Evolutionary conservation across 192 early-diverging fungal species (phyloP).

Genomic region (Funneliformis geosporum): DNA sequence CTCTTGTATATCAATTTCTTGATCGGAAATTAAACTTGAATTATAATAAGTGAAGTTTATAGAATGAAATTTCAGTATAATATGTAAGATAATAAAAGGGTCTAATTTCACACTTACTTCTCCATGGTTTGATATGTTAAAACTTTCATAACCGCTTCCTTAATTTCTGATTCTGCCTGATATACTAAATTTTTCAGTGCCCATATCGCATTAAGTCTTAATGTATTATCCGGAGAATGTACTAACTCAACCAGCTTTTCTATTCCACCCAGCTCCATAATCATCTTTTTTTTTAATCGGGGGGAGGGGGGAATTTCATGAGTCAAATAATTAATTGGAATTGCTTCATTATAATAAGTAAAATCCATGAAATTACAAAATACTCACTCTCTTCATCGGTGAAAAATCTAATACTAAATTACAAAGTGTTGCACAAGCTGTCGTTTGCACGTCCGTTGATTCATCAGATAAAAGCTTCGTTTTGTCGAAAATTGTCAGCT

Average conservation of each 20-base stretch:
- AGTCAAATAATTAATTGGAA: background rate
- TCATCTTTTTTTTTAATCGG: slow-evolving; percentile 52
- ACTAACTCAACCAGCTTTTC: slow-evolving; percentile 67
- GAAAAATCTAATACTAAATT: slow-evolving; percentile 86
- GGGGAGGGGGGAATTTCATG: background rate
- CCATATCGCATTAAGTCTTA: slow-evolving; percentile 79
- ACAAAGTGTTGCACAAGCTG: slow-evolving; percentile 77
- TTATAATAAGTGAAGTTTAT: too few relatives aligned
- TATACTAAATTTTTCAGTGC: slow-evolving; percentile 79
- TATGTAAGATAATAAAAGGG: background rate
- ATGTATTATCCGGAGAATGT: slow-evolving; percentile 44
- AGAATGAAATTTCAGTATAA: too few relatives aligned
- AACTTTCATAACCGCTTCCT: slow-evolving; percentile 65
- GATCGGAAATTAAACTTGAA: slow-evolving; percentile 61
- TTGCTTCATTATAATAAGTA: too few relatives aligned
- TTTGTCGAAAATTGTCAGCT: slow-evolving; percentile 3
- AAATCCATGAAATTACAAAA: background rate
- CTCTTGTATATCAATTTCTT: slow-evolving; percentile 65
- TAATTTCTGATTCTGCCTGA: slow-evolving; percentile 65
- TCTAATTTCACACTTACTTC: slow-evolving; percentile 12
- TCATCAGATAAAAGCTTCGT: slow-evolving; percentile 60
- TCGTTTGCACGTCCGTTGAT: slow-evolving; percentile 60
- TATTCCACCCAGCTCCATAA: slow-evolving; percentile 74
- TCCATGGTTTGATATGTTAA: slow-evolving; percentile 64
- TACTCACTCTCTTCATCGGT: slow-evolving; percentile 64